Conservation (phyloP, 768 basidiomycete species). For the Suillus sp. region DNA sequence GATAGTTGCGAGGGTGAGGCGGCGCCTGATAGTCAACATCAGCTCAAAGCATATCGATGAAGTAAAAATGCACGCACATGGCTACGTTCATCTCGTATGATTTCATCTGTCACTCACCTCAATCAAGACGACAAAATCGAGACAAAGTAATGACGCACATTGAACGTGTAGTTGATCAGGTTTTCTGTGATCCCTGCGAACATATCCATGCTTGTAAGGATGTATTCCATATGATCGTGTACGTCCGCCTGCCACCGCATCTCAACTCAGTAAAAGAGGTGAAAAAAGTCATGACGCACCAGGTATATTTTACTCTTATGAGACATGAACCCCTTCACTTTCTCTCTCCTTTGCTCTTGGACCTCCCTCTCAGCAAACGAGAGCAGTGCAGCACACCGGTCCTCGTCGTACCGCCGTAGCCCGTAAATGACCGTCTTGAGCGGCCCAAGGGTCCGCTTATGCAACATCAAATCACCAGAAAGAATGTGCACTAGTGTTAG, state of each 20-base stretch:
- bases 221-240: constrained; percentile 75
- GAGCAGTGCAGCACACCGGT: constrained; percentile 61
- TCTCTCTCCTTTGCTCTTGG: constrained; percentile 14
- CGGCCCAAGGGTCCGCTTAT: constrained; percentile 73
- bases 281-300: constrained; percentile 35
- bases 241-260: constrained; percentile 58
- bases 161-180: constrained; percentile 74
- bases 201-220: constrained; percentile 70
- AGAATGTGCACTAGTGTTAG: constrained; percentile 65
- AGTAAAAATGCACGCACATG: constrained; percentile 47
- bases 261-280: neutral
- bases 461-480: constrained; percentile 71
- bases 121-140: neutral
- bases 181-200: constrained; percentile 68
- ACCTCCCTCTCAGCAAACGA: constrained; percentile 31
- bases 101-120: constrained; percentile 48
- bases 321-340: constrained; percentile 64
- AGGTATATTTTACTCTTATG: constrained; percentile 71
- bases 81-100: constrained; percentile 78
- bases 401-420: constrained; percentile 67
- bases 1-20: constrained; percentile 67
- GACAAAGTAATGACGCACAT: constrained; percentile 43
- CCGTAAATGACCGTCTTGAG: constrained; percentile 71
- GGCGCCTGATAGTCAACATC: constrained; percentile 45
- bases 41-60: constrained; percentile 4